A percentile compares a stretch with the other conserved stretches of the same genome.
Evolutionary conservation across 208 protist genomes (phyloP).

Genomic region (Acanthamoeba triangularis): DNA sequence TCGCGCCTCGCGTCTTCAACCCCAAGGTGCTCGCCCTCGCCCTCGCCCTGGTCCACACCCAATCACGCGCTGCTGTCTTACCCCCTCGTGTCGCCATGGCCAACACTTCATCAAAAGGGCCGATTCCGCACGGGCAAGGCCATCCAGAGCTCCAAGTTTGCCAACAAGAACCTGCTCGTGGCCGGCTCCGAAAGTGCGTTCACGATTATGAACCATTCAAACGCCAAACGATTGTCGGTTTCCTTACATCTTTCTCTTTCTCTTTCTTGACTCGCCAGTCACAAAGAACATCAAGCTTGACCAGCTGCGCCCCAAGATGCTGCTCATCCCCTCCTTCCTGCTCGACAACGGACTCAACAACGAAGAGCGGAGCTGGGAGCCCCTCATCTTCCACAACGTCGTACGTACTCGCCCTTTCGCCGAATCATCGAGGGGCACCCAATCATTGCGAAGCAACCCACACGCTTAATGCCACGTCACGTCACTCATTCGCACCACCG

Average conservation of each 20-base stretch:
- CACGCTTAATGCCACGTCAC: too few species aligned
- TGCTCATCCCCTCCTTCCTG: conserved; percentile 63
- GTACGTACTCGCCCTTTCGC: too few species aligned
- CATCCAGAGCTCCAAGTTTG: conserved; percentile 70
- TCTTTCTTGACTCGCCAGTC: neutral
- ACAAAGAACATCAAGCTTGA: conserved; percentile 47
- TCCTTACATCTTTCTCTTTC: neutral
- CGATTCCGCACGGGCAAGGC: conserved; percentile 64
- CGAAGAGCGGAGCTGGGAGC: conserved; percentile 71
- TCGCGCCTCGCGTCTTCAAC: conserved; percentile 64
- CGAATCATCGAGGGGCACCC: too few species aligned
- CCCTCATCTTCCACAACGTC: conserved; percentile 72
- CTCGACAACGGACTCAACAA: conserved; percentile 61
- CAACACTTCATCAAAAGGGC: neutral
- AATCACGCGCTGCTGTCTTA: neutral
- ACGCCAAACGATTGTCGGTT: neutral
- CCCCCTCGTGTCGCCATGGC: too few species aligned
- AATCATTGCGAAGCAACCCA: too few species aligned
- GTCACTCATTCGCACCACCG: neutral
- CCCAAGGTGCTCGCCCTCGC: neutral
- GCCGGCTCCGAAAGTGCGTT: conserved; percentile 21
- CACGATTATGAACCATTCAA: too few species aligned
- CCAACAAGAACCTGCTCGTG: conserved; percentile 65
- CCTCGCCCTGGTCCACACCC: neutral
- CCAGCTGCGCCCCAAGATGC: conserved; percentile 31